A percentile compares a stretch with the other conserved stretches of the same genome.
Evolutionary conservation across 202 grass and related monocot genomes (phyloP).

Genomic region (Brachypodium distachyon): DNA sequence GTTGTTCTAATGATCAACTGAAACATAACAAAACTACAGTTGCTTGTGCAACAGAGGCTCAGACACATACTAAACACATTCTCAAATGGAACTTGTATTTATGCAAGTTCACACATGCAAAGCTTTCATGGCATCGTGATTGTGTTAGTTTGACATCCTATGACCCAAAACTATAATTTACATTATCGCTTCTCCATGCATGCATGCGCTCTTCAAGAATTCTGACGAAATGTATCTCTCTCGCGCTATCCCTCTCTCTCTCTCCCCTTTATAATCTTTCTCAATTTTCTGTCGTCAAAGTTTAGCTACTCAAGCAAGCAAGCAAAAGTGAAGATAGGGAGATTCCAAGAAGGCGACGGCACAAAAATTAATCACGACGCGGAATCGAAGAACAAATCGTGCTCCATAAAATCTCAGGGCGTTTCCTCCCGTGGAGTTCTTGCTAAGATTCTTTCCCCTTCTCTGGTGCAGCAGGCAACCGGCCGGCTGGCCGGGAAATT

Average conservation of each 20-base stretch:
- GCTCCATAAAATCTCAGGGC: background rate
- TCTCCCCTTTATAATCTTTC: background rate
- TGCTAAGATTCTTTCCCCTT: slow-evolving; percentile 31
- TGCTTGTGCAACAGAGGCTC: too few species aligned
- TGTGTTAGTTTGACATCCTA: background rate
- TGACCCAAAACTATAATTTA: background rate
- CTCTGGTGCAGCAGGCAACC: slow-evolving; percentile 4
- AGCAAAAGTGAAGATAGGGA: slow-evolving; percentile 5
- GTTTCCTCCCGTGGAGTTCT: slow-evolving; percentile 4
- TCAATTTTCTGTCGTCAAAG: background rate
- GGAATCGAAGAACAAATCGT: background rate
- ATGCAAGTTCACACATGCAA: background rate
- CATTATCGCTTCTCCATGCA: background rate
- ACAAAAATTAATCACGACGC: background rate
- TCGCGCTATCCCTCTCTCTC: background rate
- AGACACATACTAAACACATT: too few species aligned
- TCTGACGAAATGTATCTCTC: background rate
- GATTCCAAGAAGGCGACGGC: slow-evolving; percentile 13
- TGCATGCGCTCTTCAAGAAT: background rate
- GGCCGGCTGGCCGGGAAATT: background rate
- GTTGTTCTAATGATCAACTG: too few species aligned
- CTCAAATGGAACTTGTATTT: background rate
- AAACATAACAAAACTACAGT: too few species aligned
- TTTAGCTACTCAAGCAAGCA: slow-evolving; percentile 15
- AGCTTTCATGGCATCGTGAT: background rate